Percentiles rank a stretch among this genome's conserved stretches.
Conservation (phyloP, 2,329 filamentous ascomycete species). For the Aspergillus neotritici region DNA sequence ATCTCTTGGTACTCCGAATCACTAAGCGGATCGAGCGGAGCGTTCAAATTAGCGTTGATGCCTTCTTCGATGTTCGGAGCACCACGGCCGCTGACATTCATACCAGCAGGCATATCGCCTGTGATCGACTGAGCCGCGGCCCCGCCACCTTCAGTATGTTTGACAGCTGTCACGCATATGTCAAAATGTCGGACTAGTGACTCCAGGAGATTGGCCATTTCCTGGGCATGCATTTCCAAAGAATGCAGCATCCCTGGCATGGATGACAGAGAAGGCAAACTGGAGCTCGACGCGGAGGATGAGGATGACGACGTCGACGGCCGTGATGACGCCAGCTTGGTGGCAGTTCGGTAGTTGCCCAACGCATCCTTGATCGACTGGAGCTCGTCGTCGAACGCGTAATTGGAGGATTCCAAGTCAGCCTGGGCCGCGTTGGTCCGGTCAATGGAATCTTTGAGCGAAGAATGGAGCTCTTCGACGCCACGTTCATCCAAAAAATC, state of each 20-base stretch:
- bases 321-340: slow-evolving; percentile 36
- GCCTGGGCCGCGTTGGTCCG: slow-evolving; percentile 57
- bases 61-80: slow-evolving; percentile 29
- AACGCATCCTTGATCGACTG: slow-evolving; percentile 58
- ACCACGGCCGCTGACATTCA: slow-evolving; percentile 36
- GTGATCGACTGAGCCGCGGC: slow-evolving; percentile 62
- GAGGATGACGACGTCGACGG: slow-evolving; percentile 32
- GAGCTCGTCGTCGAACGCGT: slow-evolving; percentile 70
- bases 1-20: slow-evolving; percentile 75
- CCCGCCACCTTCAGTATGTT: slow-evolving; percentile 77
- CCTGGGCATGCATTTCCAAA: slow-evolving; percentile 68
- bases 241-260: slow-evolving; percentile 54
- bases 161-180: slow-evolving; percentile 83
- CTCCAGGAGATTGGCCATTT: slow-evolving; percentile 74
- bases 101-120: slow-evolving; percentile 54
- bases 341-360: slow-evolving; percentile 35
- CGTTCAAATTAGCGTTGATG: slow-evolving; percentile 30
- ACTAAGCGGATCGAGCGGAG: slow-evolving; percentile 63
- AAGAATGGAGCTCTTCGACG: slow-evolving; percentile 53
- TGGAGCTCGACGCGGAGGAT: slow-evolving; percentile 28
- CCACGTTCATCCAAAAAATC: slow-evolving; percentile 62
- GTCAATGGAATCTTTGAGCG: slow-evolving; percentile 57
- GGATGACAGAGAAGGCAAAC: slow-evolving; percentile 32
- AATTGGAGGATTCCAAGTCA: slow-evolving; percentile 47
- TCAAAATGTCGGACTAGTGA: slow-evolving; percentile 86